Base-by-base conservation (phyloP, 768 basidiomycete species). In the Rhizopogon rudus region DNA sequence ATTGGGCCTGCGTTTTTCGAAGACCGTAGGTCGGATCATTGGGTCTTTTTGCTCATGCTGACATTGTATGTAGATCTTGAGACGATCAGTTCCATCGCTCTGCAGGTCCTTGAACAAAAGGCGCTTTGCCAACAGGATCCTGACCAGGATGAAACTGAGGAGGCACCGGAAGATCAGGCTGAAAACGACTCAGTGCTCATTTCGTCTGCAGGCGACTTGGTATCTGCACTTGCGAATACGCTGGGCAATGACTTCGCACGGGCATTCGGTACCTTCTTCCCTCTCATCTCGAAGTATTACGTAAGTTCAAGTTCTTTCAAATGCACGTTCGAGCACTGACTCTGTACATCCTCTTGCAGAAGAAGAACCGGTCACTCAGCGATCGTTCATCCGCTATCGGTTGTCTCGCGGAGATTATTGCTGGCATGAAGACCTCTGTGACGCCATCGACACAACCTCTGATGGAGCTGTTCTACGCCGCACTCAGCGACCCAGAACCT, bases 151-250 rank as follows among this genome's bases (percentile, higher is more conserved):
- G 91, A 93, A 60, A 81, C 80, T 4, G 90, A 90, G 25, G 91
- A 91, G 62, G 88, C 87, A 25, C 87, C 86, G 7, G 91, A 92
- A 67, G 91, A 92, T 59, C 87, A 89, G 64, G 94, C 95, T 1
- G 97, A 99, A 74, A 96, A 93, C 68, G 97, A 99, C 68, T 91
- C 95, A 3, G 91, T 97, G 53, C 80, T 99, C 55, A 90, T 98
- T 66, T 91, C 91, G 28, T 87, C 94, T 25, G 96, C 96, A 28
- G 89, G 88, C 41, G 97, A 99, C 67, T 87, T 99, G 53, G 94
- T 98, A 56, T 86, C 93, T 52, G 81, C 92, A 1, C 75, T 99
- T 59, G 92, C 95, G 33, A 84, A 81, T 56, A 88, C 84, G 7
- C 81, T 96, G n/a, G 94, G 94, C 5, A 59, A 80, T 20, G 91